Percentiles rank a stretch among this genome's conserved stretches.
Evolutionary conservation across 768 basidiomycete genomes (phyloP).

Genomic region (Lentinula lateritia): DNA sequence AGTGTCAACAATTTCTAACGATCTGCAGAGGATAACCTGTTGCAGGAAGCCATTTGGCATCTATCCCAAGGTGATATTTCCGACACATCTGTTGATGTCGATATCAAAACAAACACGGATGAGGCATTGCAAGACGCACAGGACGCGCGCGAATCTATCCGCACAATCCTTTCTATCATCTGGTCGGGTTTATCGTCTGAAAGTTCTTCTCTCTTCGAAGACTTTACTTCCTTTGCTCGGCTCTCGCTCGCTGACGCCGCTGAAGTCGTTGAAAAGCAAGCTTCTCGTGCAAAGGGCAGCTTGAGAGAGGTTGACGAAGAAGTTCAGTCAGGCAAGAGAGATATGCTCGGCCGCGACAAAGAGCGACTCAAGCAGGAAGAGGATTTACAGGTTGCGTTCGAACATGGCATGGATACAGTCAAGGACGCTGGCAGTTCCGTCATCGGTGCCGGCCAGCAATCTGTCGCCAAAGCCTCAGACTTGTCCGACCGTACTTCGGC

Average conservation of each 20-base stretch:
- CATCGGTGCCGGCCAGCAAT: conserved; percentile 48
- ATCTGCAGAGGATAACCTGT: conserved; percentile 49
- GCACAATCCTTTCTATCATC: conserved; percentile 43
- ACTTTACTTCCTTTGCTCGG: conserved; percentile 61
- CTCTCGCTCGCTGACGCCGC: conserved; percentile 64
- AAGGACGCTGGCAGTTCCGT: conserved; percentile 51
- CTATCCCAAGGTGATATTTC: conserved; percentile 49
- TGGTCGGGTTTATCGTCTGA: conserved; percentile 52
- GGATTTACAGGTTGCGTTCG: conserved; percentile 52
- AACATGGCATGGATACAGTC: conserved; percentile 61
- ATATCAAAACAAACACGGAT: conserved; percentile 25
- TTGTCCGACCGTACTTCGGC: conserved; percentile 32
- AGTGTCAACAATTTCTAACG: neutral
- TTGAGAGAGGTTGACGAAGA: conserved; percentile 52
- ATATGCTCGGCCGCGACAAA: conserved; percentile 49
- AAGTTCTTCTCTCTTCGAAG: conserved; percentile 46
- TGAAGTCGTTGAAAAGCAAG: conserved; percentile 49
- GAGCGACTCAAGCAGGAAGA: conserved; percentile 40
- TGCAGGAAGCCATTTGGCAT: conserved; percentile 67
- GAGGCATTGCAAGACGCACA: conserved; percentile 45
- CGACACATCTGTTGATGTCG: conserved; percentile 24
- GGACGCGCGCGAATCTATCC: conserved; percentile 44
- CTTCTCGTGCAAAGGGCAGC: conserved; percentile 43
- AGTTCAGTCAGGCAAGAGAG: conserved; percentile 56
- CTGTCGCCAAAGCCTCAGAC: conserved; percentile 37